Base-by-base conservation (phyloP, 805 yeast genomes). In the Phaffomyces antillensis region DNA sequence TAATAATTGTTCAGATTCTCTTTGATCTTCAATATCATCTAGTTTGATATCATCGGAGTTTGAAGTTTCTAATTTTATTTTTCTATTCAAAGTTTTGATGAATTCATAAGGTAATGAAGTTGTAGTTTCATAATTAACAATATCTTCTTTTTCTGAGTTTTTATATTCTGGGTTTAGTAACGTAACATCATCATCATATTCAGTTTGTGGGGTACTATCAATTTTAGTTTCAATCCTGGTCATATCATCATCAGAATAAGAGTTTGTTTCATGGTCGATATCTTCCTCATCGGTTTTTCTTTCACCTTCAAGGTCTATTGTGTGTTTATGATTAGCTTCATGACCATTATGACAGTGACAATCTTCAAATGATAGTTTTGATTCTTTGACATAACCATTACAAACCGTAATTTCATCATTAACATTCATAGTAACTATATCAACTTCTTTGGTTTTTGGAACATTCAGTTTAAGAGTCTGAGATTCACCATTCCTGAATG, bases 1-100 rank as follows among this genome's bases (percentile, higher is more conserved):
- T 41, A 86, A 62, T 37, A 71, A 65, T 36, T 70, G 66, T 49
- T 84, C 90, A 8, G 83, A 86, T 36, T 71, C 72, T 33, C 65
- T 65, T 11, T 61, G 66, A 45, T 77, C 63, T 6, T 67, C 64
- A 16, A 79, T 68, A 44, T 76, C 71, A 43, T 71, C 74, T n/a
- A 58, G 10, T 7, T 37, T 16, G 12, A 53, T 39, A 44, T 37
- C 17, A 18, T 32, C 33, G 11, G 24, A 35, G 36, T 41, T 31
- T 16, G 20, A 28, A 1, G 7, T 5, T n/a, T 36, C 42, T 17
- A 13, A 7, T 13, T 23, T 37, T 2, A 17, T 7, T 11, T 32
- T 20, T 26, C 17, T 41, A 6, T 17, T 4, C 2, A 28, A 4
- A n/a, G 34, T 12, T 8, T 43, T 48, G 7, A 40, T 23, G 23